Conservation (phyloP, 192 early-diverging fungal species). For the Glomus cerebriforme region DNA sequence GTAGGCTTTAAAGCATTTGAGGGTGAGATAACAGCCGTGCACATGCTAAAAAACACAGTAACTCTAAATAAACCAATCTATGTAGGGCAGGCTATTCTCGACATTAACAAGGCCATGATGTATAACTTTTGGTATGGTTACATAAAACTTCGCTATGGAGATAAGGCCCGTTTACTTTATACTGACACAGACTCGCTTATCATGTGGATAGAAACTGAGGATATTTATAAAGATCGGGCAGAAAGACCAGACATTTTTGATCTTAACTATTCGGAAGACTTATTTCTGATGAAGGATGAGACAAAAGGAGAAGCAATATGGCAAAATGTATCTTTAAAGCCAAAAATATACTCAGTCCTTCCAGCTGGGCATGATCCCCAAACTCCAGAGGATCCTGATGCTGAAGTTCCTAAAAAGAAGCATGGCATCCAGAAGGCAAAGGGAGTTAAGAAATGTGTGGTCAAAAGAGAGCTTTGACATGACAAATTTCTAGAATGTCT, state of each 20-base stretch:
- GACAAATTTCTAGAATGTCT: slow-evolving; percentile 24
- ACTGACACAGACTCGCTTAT: too few relatives aligned
- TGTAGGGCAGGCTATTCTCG: slow-evolving; percentile 28
- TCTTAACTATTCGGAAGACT: too few relatives aligned
- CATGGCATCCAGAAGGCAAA: slow-evolving; percentile 25
- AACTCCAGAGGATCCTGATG: slow-evolving; percentile 11
- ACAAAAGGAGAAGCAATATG: neutral
- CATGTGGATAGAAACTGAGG: too few relatives aligned
- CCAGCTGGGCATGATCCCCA: slow-evolving; percentile 12
- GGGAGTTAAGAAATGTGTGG: slow-evolving; percentile 26
- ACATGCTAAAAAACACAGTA: slow-evolving; percentile 22
- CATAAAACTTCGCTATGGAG: too few relatives aligned
- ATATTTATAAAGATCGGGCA: too few relatives aligned
- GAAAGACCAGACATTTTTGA: too few relatives aligned
- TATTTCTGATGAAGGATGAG: too few relatives aligned
- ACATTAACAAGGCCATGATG: too few relatives aligned
- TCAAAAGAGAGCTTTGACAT: slow-evolving; percentile 28
- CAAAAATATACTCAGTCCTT: too few relatives aligned
- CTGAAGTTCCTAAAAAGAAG: slow-evolving; percentile 24
- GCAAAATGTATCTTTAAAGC: slow-evolving; percentile 24
- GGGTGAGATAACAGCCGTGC: slow-evolving; percentile 13
- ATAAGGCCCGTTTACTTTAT: too few relatives aligned
- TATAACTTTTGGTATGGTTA: too few relatives aligned
- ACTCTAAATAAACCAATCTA: slow-evolving; percentile 24
- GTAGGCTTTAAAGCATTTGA: slow-evolving; percentile 24